Percentiles rank a stretch among this genome's conserved stretches.
phyloP scores from a whole-genome alignment of 306 rosid species.

The Coriaria nepalensis region DNA sequence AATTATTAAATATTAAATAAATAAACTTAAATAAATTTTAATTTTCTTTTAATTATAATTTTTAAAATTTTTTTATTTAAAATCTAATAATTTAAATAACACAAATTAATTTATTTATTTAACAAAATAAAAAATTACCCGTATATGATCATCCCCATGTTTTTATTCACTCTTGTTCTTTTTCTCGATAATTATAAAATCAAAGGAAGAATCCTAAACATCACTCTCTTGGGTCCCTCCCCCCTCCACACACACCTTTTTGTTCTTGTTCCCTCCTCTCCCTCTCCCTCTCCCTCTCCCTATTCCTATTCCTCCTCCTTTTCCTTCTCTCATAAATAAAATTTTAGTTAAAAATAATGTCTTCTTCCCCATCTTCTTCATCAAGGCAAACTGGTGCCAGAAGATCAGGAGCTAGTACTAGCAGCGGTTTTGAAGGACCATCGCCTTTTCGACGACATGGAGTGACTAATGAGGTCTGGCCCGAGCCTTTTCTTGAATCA shows the following conservation, averaged over 20 bases:
- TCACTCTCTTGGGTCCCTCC: slow-evolving; percentile 73
- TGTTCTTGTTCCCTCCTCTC: slow-evolving; percentile 54
- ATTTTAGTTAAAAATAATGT: slow-evolving; percentile 17
- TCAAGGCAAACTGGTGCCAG: slow-evolving; percentile 22
- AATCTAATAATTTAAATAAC: too few relatives aligned
- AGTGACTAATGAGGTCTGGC: slow-evolving; percentile 38
- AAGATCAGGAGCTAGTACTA: slow-evolving; percentile 12
- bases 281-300: slow-evolving; percentile 9
- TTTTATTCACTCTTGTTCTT: too few relatives aligned
- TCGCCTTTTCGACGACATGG: slow-evolving; percentile 67
- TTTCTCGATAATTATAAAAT: too few relatives aligned
- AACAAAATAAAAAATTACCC: too few relatives aligned
- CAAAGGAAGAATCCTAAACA: slow-evolving; percentile 27
- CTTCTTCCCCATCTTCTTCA: slow-evolving; percentile 37
- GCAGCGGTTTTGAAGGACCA: slow-evolving; percentile 32
- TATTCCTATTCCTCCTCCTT: slow-evolving; percentile 8
- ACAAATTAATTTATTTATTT: too few relatives aligned
- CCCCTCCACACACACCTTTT: slow-evolving; percentile 56
- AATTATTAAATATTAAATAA: too few relatives aligned
- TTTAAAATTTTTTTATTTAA: too few relatives aligned
- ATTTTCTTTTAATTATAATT: too few relatives aligned
- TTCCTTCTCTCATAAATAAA: slow-evolving; percentile 1
- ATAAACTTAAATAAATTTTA: too few relatives aligned
- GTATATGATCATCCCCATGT: too few relatives aligned
- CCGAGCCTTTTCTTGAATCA: slow-evolving; percentile 51